phyloP scores from a whole-genome alignment of 257 asterid genomes.

The Gynochthodes officinalis region DNA sequence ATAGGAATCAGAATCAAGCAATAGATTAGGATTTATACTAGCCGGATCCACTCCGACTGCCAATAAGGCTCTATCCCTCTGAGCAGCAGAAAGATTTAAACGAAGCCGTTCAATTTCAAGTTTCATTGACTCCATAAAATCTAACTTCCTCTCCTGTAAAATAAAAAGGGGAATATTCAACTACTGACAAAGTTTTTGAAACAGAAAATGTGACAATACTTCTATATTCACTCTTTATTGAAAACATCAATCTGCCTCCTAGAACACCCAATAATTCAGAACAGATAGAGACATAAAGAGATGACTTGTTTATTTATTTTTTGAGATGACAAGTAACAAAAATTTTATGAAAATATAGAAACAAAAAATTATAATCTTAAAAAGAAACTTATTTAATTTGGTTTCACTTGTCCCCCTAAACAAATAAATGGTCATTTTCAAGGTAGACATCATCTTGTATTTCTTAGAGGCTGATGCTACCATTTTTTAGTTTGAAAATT shows the following conservation, averaged over 20 bases:
- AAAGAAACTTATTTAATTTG: not conserved
- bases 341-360: not conserved
- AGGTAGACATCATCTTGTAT: not conserved
- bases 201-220: not conserved
- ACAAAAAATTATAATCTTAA: not conserved
- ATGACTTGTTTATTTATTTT: not conserved
- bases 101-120: constrained; percentile 88
- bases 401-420: not conserved
- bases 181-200: not conserved
- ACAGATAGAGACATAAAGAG: not conserved
- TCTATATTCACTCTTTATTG: not conserved
- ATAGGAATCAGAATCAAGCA: constrained; percentile 72
- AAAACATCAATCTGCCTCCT: not conserved
- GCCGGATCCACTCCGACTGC: constrained; percentile 95
- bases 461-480: not conserved
- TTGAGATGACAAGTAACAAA: not conserved
- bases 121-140: constrained; percentile 77
- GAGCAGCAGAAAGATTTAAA: constrained; percentile 88
- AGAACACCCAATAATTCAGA: not conserved
- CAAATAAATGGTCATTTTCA: not conserved
- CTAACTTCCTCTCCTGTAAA: constrained; percentile 67
- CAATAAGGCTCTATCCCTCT: constrained; percentile 88
- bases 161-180: constrained; percentile 7
- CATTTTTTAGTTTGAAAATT: not conserved
- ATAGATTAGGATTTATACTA: constrained; percentile 72